Conservation (phyloP, 2,329 filamentous ascomycete genomes). For the Talaromyces sp. region DNA sequence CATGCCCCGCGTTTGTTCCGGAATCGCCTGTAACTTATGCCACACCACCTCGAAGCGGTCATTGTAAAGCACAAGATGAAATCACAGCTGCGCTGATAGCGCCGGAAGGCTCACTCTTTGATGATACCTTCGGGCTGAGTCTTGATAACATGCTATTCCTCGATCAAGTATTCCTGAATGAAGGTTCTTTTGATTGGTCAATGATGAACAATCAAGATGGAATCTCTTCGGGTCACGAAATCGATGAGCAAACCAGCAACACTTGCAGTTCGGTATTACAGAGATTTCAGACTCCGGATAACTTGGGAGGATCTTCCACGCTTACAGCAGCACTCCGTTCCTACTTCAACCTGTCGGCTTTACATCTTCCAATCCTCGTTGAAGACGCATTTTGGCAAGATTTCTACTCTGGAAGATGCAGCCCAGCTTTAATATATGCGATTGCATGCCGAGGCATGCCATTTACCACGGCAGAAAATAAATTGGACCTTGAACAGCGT, state of each 20-base stretch:
- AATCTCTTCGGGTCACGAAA: neutral
- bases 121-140: neutral
- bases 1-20: neutral
- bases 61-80: neutral
- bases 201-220: neutral
- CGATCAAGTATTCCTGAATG: neutral
- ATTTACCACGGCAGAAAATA: neutral
- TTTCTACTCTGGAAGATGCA: neutral
- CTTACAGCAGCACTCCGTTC: neutral
- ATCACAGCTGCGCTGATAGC: neutral
- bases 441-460: neutral
- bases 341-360: neutral
- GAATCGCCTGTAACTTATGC: neutral
- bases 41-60: neutral
- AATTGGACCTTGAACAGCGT: neutral
- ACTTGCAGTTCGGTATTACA: neutral
- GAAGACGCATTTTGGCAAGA: constrained; percentile 3
- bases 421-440: neutral
- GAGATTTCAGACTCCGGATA: neutral
- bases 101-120: neutral
- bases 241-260: neutral
- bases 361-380: neutral
- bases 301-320: neutral
- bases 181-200: neutral
- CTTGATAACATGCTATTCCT: neutral